A percentile compares a stretch with the other conserved stretches of the same genome.
phyloP scores from a whole-genome alignment of 2,329 filamentous ascomycete species.

The Microsporum canis region DNA sequence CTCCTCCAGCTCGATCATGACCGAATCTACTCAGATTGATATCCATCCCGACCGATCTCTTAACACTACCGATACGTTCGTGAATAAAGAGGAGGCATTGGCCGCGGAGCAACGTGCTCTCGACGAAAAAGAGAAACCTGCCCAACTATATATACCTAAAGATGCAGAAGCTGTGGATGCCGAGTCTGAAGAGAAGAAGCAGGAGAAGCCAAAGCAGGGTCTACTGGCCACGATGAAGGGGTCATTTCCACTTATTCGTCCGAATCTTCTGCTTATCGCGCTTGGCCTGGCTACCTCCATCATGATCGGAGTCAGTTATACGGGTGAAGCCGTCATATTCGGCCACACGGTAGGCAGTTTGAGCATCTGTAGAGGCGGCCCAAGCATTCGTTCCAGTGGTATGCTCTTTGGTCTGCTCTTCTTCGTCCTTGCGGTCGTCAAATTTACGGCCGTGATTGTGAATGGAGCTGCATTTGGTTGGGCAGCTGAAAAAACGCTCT shows the following conservation, averaged over 20 bases:
- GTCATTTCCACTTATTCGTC: slow-evolving; percentile 32
- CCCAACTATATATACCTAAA: neutral
- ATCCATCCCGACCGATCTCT: neutral
- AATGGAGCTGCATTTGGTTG: slow-evolving; percentile 45
- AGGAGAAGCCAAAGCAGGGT: neutral
- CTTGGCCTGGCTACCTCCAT: slow-evolving; percentile 38
- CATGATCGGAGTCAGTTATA: slow-evolving; percentile 45
- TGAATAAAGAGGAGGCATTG: neutral
- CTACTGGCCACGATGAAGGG: slow-evolving; percentile 21
- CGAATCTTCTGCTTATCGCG: slow-evolving; percentile 30
- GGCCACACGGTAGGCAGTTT: slow-evolving; percentile 44
- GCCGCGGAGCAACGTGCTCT: neutral
- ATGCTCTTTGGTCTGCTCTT: slow-evolving; percentile 43
- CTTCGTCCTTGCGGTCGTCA: slow-evolving; percentile 45
- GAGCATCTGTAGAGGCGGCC: slow-evolving; percentile 38
- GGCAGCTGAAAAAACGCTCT: slow-evolving; percentile 49
- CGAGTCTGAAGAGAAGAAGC: neutral
- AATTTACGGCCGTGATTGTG: slow-evolving; percentile 46
- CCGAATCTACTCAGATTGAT: neutral
- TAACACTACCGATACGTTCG: neutral
- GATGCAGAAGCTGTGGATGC: neutral
- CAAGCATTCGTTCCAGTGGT: slow-evolving; percentile 37
- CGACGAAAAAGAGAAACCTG: neutral
- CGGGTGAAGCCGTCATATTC: slow-evolving; percentile 43
- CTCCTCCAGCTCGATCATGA: slow-evolving; percentile 7